Evolutionary conservation across 169 alveolate species (phyloP).

Genomic region (Neospora caninum): DNA sequence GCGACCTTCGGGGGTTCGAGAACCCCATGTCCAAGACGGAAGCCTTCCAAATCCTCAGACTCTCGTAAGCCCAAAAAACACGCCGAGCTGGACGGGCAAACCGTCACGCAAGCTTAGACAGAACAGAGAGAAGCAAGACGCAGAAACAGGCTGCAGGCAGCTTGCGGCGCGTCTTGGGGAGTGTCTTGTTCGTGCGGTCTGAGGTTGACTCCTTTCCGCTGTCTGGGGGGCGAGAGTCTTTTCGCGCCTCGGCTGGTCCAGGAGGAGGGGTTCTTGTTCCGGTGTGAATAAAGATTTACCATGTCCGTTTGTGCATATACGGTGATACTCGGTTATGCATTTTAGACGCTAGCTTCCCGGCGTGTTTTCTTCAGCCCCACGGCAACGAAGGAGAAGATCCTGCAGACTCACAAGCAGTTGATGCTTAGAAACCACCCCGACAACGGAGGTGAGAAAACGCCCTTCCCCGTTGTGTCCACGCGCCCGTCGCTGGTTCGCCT

Average conservation of each 20-base stretch:
- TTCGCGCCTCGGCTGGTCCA: too few species aligned
- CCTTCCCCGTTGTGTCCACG: background rate
- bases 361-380: conserved; percentile 71
- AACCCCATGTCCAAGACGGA: conserved; percentile 71
- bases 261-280: too few species aligned
- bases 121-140: background rate
- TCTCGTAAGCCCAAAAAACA: conserved; percentile 38
- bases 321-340: too few species aligned
- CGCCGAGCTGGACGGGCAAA: background rate
- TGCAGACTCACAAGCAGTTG: conserved; percentile 85
- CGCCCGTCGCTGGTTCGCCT: background rate
- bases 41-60: conserved; percentile 68
- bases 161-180: too few species aligned
- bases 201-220: too few species aligned
- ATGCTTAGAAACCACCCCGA: conserved; percentile 91
- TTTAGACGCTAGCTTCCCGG: background rate
- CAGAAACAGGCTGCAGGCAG: background rate
- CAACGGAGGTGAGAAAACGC: conserved; percentile 81
- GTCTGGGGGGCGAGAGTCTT: too few species aligned
- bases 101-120: conserved; percentile 34
- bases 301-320: too few species aligned
- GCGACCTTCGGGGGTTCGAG: conserved; percentile 69
- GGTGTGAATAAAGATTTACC: too few species aligned
- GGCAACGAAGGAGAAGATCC: conserved; percentile 80
- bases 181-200: too few species aligned